phyloP scores from a whole-genome alignment of 1,284 basidiomycete genomes.

The Rhodotorula sp. region DNA sequence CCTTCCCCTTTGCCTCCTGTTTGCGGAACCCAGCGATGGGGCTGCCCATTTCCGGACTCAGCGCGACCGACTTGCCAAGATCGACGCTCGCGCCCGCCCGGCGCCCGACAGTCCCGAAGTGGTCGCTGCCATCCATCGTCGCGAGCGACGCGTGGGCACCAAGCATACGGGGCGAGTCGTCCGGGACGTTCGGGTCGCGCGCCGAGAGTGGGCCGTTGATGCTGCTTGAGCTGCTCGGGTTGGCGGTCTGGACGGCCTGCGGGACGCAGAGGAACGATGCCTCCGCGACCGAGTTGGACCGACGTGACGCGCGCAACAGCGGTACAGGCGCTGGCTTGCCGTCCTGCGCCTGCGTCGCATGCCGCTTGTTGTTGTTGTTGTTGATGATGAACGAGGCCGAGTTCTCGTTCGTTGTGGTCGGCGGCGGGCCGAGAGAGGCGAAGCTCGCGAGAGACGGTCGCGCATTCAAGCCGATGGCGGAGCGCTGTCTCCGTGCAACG shows the following conservation, averaged over 20 bases:
- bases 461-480: slow-evolving; percentile 16
- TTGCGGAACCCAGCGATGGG: slow-evolving; percentile 76
- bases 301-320: slow-evolving; percentile 9
- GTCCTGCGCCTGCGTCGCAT: slow-evolving; percentile 29
- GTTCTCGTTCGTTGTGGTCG: background rate
- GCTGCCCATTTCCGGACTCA: slow-evolving; percentile 31
- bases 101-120: slow-evolving; percentile 1
- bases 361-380: slow-evolving; percentile 37
- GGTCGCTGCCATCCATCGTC: slow-evolving; percentile 5
- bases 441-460: slow-evolving; percentile 12
- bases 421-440: background rate
- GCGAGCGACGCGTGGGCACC: slow-evolving; percentile 5
- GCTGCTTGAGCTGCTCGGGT: background rate
- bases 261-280: background rate
- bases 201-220: background rate
- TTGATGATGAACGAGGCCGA: slow-evolving; percentile 24
- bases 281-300: slow-evolving; percentile 39
- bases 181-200: slow-evolving; percentile 19
- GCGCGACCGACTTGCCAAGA: slow-evolving; percentile 11
- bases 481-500: slow-evolving; percentile 16
- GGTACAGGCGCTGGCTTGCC: slow-evolving; percentile 25
- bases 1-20: slow-evolving; percentile 86
- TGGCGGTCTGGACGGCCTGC: background rate
- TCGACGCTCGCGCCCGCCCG: slow-evolving; percentile 16
- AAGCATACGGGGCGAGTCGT: slow-evolving; percentile 20